These are phyloP conservation scores for Microbotryum violaceum DNA, from an alignment of 1,284 basidiomycete species.

Conservation along the genomic window DNA sequence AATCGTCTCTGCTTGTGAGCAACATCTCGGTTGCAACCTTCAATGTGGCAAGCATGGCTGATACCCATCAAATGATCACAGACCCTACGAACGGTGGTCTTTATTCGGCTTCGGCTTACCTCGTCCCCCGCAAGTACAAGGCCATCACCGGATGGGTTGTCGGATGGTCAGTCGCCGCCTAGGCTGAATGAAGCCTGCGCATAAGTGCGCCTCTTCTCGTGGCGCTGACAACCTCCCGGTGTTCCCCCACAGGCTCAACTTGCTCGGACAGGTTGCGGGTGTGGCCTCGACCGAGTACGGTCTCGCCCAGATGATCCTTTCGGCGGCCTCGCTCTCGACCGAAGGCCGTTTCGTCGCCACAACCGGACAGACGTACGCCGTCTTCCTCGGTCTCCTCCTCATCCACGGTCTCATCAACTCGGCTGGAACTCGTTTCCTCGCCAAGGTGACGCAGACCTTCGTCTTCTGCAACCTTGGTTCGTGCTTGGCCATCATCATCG, in stretches of 20 bases:
- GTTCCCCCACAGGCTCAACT: conserved; percentile 55
- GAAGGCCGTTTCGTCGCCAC: conserved; percentile 48
- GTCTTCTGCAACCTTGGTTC: conserved; percentile 78
- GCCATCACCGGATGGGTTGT: conserved; percentile 56
- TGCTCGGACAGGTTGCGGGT: conserved; percentile 76
- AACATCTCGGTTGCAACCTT: neutral
- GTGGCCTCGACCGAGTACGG: conserved; percentile 83
- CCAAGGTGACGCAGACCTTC: conserved; percentile 66
- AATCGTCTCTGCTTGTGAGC: conserved; percentile 8
- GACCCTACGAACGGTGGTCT: conserved; percentile 54
- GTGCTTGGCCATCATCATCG: conserved; percentile 61
- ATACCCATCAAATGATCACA: too few species aligned
- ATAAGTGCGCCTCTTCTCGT: neutral
- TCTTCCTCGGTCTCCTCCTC: conserved; percentile 62
- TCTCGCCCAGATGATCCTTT: conserved; percentile 79
- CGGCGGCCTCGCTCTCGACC: conserved; percentile 52
- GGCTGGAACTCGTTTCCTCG: conserved; percentile 69
- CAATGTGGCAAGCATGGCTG: conserved; percentile 47
- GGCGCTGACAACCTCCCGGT: neutral
- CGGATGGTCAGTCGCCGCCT: conserved; percentile 15
- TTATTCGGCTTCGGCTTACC: conserved; percentile 58
- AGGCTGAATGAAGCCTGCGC: neutral
- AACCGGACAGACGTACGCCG: conserved; percentile 62
- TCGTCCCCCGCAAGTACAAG: conserved; percentile 60
- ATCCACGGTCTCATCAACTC: conserved; percentile 58